These are phyloP conservation scores for Penicillium flavigenum DNA, from an alignment of 495 filamentous ascomycete genomes.

Conservation along the genomic window DNA sequence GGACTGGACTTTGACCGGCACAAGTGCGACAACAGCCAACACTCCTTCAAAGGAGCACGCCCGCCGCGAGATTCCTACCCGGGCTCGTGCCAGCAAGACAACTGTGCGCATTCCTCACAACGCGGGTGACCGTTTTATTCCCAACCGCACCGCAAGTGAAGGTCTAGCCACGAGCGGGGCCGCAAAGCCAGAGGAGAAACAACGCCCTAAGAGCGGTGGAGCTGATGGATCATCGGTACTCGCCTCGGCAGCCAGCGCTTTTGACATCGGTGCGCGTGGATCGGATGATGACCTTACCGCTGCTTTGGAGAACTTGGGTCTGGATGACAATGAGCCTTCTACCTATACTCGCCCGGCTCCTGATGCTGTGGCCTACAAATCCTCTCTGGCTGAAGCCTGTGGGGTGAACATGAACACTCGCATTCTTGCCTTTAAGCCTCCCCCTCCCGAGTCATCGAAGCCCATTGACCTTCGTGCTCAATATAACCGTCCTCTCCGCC, in stretches of 20 bases:
- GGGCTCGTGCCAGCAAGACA: slow-evolving; percentile 63
- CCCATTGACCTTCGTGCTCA: slow-evolving; percentile 96
- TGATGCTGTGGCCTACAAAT: slow-evolving; percentile 86
- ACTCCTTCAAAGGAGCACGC: slow-evolving; percentile 65
- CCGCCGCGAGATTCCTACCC: slow-evolving; percentile 60
- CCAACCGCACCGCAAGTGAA: slow-evolving; percentile 85
- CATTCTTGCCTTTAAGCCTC: slow-evolving; percentile 98
- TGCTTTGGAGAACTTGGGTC: slow-evolving; percentile 72
- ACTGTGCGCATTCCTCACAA: slow-evolving; percentile 72
- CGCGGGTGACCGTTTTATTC: slow-evolving; percentile 93
- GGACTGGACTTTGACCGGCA: slow-evolving; percentile 87
- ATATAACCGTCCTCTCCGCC: slow-evolving; percentile 94
- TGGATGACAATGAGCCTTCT: slow-evolving; percentile 60
- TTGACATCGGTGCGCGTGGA: slow-evolving; percentile 60
- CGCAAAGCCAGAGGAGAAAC: slow-evolving; percentile 72
- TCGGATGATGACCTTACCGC: slow-evolving; percentile 74
- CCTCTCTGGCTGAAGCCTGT: slow-evolving; percentile 86
- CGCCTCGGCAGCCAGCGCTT: slow-evolving; percentile 63
- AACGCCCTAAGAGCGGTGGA: slow-evolving; percentile 66
- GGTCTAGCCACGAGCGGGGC: slow-evolving; percentile 78
- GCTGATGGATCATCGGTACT: slow-evolving; percentile 70
- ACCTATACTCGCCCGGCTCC: slow-evolving; percentile 76
- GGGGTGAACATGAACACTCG: slow-evolving; percentile 90
- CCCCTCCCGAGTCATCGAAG: slow-evolving; percentile 92
- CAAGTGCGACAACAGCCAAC: slow-evolving; percentile 63